phyloP scores from a whole-genome alignment of 106 monocot genomes.

The Platanthera guangdongensis region DNA sequence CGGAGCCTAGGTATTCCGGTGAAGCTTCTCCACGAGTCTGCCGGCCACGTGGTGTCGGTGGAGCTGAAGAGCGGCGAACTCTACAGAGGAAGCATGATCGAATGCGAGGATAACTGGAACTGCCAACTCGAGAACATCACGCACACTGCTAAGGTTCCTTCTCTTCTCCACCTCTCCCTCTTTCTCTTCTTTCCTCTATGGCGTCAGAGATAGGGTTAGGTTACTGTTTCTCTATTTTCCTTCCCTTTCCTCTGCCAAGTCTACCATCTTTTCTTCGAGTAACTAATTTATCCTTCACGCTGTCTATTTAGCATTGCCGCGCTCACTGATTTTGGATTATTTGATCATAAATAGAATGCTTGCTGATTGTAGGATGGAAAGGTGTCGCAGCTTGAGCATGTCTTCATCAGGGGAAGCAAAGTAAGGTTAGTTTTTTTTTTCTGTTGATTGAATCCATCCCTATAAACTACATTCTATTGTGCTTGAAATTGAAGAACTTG shows the following conservation, averaged over 20 bases:
- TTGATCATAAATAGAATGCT: neutral
- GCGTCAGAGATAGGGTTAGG: neutral
- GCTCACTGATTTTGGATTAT: no score
- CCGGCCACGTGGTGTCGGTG: conserved; percentile 63
- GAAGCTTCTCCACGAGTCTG: conserved; percentile 71
- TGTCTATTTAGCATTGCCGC: neutral
- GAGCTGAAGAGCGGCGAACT: conserved; percentile 72
- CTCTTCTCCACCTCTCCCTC: neutral
- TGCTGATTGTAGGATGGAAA: conserved; percentile 55
- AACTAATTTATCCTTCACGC: neutral
- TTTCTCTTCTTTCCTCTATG: neutral
- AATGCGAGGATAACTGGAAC: conserved; percentile 81
- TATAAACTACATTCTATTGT: neutral
- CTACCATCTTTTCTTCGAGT: neutral
- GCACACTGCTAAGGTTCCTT: conserved; percentile 43
- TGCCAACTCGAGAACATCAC: conserved; percentile 73
- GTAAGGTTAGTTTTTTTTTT: conserved; percentile 40
- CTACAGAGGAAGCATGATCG: conserved; percentile 70
- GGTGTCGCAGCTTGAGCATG: conserved; percentile 80
- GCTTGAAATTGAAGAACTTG: neutral
- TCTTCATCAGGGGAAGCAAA: conserved; percentile 84
- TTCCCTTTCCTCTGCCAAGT: neutral
- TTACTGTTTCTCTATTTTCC: neutral
- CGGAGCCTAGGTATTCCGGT: conserved; percentile 68
- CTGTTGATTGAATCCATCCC: neutral